Base-by-base conservation (phyloP, 495 filamentous ascomycete species). In the Podospora bellae-mahoneyi region DNA sequence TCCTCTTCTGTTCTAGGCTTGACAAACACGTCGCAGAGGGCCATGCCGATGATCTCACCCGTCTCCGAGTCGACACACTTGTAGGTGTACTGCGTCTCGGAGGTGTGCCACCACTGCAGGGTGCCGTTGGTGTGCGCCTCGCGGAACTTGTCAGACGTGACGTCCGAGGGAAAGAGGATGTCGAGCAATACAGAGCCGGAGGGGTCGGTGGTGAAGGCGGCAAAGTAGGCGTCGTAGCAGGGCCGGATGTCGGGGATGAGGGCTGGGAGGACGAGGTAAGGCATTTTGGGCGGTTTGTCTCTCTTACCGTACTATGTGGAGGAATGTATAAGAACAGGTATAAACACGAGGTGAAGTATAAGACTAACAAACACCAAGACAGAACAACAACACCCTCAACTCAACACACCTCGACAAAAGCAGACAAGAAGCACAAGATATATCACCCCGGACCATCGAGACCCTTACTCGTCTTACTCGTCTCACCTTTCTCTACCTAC, bases 171-270 rank as follows among this genome's bases (percentile, higher is more conserved):
- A 57, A 80, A 80, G 16, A 83, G 66, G 61, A 79, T 69, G 4
- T 76, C 69, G 32, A 79, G 67, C 23, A 82, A 73, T 23, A 69
- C 55, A 16, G 72, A 68, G 59, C 73, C 68, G 7, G 66, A 65
- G 16, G 62, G 64, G 65, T 72, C 68, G 15, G 64, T 59, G 48
- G 72, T 67, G 68, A 82, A 82, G 34, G 80, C 78, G 39, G 71
- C 66, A 64, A 82, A 82, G 67, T 80, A 82, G 55, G 75, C 73
- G 65, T 81, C 75, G 66, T 80, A 82, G 19, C 80, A 74, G 55
- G 73, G 54, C 26, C 72, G 67, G 64, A 81, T 77, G 62, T 82
- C 80, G 27, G 75, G 75, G n/a, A 81, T 71, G n/a, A 77, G 75
- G 59, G 78, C 80, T 10, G 79, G 78, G 18, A 81, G 71, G 60